A percentile compares a stretch with the other conserved stretches of the same genome.
These are phyloP conservation scores for Karstenula rhodostoma DNA, from an alignment of 2,329 filamentous ascomycete genomes.

Conservation along the genomic window DNA sequence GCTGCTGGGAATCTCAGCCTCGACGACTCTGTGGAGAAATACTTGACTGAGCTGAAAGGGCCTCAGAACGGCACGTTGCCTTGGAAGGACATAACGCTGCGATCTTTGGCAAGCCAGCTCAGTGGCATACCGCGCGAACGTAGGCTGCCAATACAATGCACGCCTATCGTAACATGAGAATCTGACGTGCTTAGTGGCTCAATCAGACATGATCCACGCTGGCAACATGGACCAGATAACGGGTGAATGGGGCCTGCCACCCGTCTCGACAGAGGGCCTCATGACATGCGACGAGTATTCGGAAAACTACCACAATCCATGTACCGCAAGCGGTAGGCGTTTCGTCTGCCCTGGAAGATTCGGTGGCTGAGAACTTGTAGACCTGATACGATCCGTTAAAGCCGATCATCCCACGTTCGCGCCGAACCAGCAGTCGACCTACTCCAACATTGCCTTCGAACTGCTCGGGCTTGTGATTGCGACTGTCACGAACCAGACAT, in stretches of 20 bases:
- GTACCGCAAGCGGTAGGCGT: constrained; percentile 31
- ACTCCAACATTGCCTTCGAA: constrained; percentile 53
- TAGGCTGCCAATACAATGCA: constrained; percentile 18
- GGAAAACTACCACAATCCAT: constrained; percentile 39
- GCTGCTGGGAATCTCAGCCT: constrained; percentile 44
- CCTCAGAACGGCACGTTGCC: constrained; percentile 40
- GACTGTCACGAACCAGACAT: constrained; percentile 47
- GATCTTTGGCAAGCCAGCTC: constrained; percentile 53
- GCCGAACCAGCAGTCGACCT: constrained; percentile 53
- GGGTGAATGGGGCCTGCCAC: constrained; percentile 45
- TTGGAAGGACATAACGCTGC: constrained; percentile 55
- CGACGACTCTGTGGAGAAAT: constrained; percentile 45
- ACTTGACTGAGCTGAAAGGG: constrained; percentile 41
- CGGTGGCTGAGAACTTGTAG: constrained; percentile 25
- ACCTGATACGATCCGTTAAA: constrained; percentile 45
- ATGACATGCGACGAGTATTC: constrained; percentile 48
- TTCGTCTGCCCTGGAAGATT: not conserved
- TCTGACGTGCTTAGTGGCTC: constrained; percentile 32
- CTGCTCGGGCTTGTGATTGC: constrained; percentile 53
- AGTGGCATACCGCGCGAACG: constrained; percentile 54
- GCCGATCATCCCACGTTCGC: constrained; percentile 48
- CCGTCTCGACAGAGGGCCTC: constrained; percentile 40
- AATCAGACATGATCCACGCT: constrained; percentile 39
- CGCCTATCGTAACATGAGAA: not conserved
- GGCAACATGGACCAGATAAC: constrained; percentile 17